Evolutionary conservation across 768 basidiomycete genomes (phyloP), one percentile per base, ranked within the genome.

Genomic region (Sistotremastrum suecicum): DNA sequence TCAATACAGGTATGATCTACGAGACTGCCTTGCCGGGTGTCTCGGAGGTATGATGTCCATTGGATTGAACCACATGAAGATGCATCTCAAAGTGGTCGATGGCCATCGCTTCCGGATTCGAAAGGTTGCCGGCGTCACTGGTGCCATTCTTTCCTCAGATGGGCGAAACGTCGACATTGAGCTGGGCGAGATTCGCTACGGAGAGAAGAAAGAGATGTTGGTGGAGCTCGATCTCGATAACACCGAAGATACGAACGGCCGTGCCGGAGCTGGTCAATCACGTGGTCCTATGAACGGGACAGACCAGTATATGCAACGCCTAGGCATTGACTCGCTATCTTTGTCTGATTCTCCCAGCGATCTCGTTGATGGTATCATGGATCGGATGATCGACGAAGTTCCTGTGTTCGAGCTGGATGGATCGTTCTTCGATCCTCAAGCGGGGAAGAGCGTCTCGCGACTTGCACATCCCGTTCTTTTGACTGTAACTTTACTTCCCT

Each of bases 11-110:
- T 92, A 97, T 60, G 88, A 97, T 60, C 78, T 98, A 32, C 80
- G 87, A 28, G 80, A 84, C 55, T 85, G 90, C 51, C 72, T 99
- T 33, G 89, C 92, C 4, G 95, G 95, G 4, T 90, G 89, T 57
- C 72, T 98, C 10, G 95, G 94, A 4, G 94, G 92, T 1, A 83
- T 98, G 79, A 85, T 97, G 81, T 88, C 85, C 31, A 91, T 98
- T 51, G 95, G 87, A 1, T 62, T 95, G 47, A 69, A 85, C 47
- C 82, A 85, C 61, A 88, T 98, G 83, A 92, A 91, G 65, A 70
- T 99, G 9, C 92, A 97, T 65, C 80, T 99, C 66, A 83, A 83
- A 61, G 84, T 94, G 46, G 84, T 90, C 42, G 94, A 98, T 50
- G 75, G 78, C 9, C 76, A 83, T 55, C 80, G 85, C 37, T 98